Evolutionary conservation across 352 stramenopile species (phyloP).

Genomic region (Blastocystis hominis): DNA sequence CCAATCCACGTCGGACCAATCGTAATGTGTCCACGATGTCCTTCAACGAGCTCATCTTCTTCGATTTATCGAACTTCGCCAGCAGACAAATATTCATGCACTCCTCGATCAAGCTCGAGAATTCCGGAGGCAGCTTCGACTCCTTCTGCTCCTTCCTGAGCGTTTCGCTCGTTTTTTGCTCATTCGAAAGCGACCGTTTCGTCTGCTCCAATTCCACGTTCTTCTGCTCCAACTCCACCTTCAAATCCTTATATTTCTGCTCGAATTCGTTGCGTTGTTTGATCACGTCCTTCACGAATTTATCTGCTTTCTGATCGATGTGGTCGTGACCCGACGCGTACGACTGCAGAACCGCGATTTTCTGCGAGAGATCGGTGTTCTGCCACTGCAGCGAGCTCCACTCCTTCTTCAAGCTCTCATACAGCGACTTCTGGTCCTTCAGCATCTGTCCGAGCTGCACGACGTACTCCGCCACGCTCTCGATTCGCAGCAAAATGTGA

Average conservation of each 20-base stretch:
- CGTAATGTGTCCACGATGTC: slow-evolving; percentile 24
- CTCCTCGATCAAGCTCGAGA: slow-evolving; percentile 11
- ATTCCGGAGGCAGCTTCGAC: neutral
- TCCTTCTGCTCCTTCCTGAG: slow-evolving; percentile 1
- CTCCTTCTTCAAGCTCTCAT: neutral
- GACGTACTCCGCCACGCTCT: neutral
- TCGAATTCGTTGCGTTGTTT: slow-evolving; percentile 41
- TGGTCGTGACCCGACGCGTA: slow-evolving; percentile 25
- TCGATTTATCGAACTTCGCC: slow-evolving; percentile 18
- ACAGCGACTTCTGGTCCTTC: slow-evolving; percentile 12
- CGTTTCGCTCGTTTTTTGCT: neutral
- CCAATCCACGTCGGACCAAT: neutral
- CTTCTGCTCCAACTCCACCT: slow-evolving; percentile 10
- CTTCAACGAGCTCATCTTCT: neutral
- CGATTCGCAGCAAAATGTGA: neutral
- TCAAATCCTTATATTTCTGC: slow-evolving; percentile 1
- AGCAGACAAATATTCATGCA: slow-evolving; percentile 46
- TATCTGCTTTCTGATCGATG: slow-evolving; percentile 30
- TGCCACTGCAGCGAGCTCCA: neutral
- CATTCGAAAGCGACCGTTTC: neutral
- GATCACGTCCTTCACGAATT: neutral
- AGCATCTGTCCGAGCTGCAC: neutral
- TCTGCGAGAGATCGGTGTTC: neutral
- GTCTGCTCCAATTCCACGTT: neutral
- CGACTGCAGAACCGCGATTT: neutral